A percentile compares a stretch with the other conserved stretches of the same genome.
These are phyloP conservation scores for Radiomyces spectabilis DNA, from an alignment of 192 early-diverging fungal genomes.

Conservation along the genomic window DNA sequence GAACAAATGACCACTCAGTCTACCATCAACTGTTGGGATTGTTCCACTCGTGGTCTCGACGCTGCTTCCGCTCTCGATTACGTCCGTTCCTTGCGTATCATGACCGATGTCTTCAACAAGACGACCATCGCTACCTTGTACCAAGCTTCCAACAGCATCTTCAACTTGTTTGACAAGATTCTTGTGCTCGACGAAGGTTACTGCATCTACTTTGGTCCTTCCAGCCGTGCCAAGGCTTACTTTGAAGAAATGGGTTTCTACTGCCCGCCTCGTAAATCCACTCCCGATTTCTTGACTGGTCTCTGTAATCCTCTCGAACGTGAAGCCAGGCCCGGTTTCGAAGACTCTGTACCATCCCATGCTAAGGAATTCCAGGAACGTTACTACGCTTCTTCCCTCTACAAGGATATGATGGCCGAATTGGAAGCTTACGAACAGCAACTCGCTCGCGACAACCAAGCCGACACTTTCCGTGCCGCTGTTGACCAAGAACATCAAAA, in stretches of 20 bases:
- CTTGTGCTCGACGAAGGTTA: constrained; percentile 55
- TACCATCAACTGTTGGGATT: constrained; percentile 43
- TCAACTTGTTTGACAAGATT: constrained; percentile 56
- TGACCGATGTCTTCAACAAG: constrained; percentile 55
- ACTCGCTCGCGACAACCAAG: constrained; percentile 11
- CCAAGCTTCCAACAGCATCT: constrained; percentile 74
- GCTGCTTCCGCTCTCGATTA: constrained; percentile 71
- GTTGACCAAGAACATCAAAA: constrained; percentile 48
- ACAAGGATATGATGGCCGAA: constrained; percentile 23
- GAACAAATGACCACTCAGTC: constrained; percentile 55
- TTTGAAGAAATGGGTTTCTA: constrained; percentile 50
- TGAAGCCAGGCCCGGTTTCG: constrained; percentile 37
- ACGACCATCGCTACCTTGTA: constrained; percentile 45
- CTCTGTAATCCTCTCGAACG: constrained; percentile 52
- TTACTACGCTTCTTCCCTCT: constrained; percentile 37
- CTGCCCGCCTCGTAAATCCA: constrained; percentile 54
- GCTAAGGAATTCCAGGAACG: constrained; percentile 55
- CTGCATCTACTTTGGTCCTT: constrained; percentile 60
- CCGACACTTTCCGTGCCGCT: constrained; percentile 31
- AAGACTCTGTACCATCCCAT: constrained; percentile 43
- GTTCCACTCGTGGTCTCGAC: constrained; percentile 61
- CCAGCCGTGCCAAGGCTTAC: constrained; percentile 45
- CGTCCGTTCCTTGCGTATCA: constrained; percentile 57
- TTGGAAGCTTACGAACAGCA: constrained; percentile 33
- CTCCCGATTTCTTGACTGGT: constrained; percentile 63